A percentile compares a stretch with the other conserved stretches of the same genome.
These are phyloP conservation scores for Pseudocercospora fuligena DNA, from an alignment of 2,329 filamentous ascomycete genomes.

Conservation along the genomic window DNA sequence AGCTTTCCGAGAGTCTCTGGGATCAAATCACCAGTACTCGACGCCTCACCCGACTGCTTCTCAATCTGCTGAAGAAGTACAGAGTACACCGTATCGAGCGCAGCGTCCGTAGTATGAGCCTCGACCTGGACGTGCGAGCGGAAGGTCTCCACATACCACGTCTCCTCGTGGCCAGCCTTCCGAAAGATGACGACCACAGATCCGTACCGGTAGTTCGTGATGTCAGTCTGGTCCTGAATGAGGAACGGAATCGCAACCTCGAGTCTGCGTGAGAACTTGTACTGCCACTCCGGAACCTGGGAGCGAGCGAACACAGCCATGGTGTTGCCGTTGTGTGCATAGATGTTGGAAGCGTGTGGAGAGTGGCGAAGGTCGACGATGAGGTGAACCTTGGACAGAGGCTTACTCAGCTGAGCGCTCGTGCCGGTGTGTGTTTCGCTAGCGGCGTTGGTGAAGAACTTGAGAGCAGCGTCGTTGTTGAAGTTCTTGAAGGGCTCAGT, in stretches of 20 bases:
- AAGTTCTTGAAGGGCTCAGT: not conserved
- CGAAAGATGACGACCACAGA: not conserved
- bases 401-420: not conserved
- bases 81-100: not conserved
- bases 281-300: not conserved
- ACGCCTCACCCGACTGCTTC: not conserved
- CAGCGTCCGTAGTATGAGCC: not conserved
- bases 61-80: not conserved
- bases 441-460: not conserved
- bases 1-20: not conserved
- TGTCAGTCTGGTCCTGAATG: not conserved
- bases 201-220: conserved; percentile 7
- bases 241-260: not conserved
- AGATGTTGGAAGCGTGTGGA: not conserved
- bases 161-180: not conserved
- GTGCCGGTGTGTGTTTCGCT: not conserved
- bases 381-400: not conserved
- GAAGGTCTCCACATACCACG: not conserved
- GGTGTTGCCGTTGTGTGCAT: not conserved
- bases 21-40: not conserved
- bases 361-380: not conserved
- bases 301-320: not conserved
- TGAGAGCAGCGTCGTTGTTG: not conserved
- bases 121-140: not conserved
- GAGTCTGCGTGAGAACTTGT: not conserved